Conservation (phyloP, 495 filamentous ascomycete species). For the Aspergillus carlsbadensis region DNA sequence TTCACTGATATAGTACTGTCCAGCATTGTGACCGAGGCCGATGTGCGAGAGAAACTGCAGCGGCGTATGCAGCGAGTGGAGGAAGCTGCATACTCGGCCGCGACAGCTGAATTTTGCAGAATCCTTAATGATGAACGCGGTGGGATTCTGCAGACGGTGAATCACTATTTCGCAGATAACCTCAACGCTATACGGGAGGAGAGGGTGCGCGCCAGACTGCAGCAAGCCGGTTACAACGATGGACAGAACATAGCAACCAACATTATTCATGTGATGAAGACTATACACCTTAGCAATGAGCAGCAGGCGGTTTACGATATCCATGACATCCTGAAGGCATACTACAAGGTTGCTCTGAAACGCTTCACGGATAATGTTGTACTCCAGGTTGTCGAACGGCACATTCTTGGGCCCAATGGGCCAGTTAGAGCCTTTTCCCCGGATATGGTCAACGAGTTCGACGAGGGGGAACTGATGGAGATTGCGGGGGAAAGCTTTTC, state of each 20-base stretch:
- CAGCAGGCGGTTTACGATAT: slow-evolving; percentile 37
- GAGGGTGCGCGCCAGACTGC: slow-evolving; percentile 10
- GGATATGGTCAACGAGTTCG: slow-evolving; percentile 9
- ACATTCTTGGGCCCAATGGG: neutral
- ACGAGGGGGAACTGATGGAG: neutral
- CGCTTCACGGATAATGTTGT: slow-evolving; percentile 30
- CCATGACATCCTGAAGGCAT: slow-evolving; percentile 40
- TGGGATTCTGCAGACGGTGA: slow-evolving; percentile 35
- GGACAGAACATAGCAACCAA: no score
- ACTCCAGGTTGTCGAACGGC: slow-evolving; percentile 16
- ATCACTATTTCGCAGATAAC: slow-evolving; percentile 33
- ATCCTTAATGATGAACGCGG: slow-evolving; percentile 35
- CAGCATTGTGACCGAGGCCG: slow-evolving; percentile 8
- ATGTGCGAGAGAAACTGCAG: slow-evolving; percentile 2
- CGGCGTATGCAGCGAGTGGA: neutral
- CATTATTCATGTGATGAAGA: neutral
- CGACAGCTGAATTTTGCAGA: neutral
- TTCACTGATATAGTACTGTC: slow-evolving; percentile 5
- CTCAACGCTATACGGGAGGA: slow-evolving; percentile 26
- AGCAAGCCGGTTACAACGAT: neutral
- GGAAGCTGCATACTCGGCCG: neutral
- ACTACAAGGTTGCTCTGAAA: slow-evolving; percentile 38
- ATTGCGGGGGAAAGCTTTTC: slow-evolving; percentile 3
- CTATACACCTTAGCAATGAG: slow-evolving; percentile 25
- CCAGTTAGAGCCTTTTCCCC: slow-evolving; percentile 1